A percentile compares a stretch with the other conserved stretches of the same genome.
Evolutionary conservation across 2,329 filamentous ascomycete species (phyloP).

Genomic region (Tolypocladium inflatum): DNA sequence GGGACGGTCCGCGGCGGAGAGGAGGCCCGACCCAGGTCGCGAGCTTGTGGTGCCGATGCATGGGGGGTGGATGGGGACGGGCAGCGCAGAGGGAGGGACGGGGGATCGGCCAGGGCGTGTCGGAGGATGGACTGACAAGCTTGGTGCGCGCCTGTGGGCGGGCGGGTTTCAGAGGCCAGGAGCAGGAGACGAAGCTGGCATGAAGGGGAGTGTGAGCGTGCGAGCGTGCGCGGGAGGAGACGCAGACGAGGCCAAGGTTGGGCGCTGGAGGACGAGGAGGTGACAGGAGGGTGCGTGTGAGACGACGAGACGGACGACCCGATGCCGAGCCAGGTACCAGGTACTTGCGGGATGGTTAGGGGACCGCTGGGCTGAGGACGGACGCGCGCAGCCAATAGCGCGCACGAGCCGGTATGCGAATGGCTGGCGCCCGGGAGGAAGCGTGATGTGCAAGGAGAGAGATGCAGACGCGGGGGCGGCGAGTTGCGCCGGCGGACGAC

Average conservation of each 20-base stretch:
- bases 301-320: background rate
- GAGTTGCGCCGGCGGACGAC: too few species aligned
- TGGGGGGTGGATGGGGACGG: constrained; percentile 6
- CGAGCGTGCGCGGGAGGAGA: background rate
- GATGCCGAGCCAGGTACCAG: constrained; percentile 1
- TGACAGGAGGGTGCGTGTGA: background rate
- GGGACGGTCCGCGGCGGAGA: constrained; percentile 7
- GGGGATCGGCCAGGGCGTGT: constrained; percentile 3
- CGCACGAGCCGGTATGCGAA: background rate
- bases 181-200: background rate
- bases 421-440: background rate
- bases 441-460: background rate
- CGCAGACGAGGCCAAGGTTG: background rate
- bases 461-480: background rate
- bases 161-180: background rate
- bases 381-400: background rate
- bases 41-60: constrained; percentile 9
- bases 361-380: background rate
- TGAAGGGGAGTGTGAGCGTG: background rate
- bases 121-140: constrained; percentile 6
- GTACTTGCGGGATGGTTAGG: background rate
- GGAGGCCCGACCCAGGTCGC: constrained; percentile 6
- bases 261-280: background rate
- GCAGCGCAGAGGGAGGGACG: constrained; percentile 1
- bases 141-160: constrained; percentile 1